These are phyloP conservation scores for Mortierella polycephala DNA, from an alignment of 371 early-diverging fungal genomes.

Conservation along the genomic window DNA sequence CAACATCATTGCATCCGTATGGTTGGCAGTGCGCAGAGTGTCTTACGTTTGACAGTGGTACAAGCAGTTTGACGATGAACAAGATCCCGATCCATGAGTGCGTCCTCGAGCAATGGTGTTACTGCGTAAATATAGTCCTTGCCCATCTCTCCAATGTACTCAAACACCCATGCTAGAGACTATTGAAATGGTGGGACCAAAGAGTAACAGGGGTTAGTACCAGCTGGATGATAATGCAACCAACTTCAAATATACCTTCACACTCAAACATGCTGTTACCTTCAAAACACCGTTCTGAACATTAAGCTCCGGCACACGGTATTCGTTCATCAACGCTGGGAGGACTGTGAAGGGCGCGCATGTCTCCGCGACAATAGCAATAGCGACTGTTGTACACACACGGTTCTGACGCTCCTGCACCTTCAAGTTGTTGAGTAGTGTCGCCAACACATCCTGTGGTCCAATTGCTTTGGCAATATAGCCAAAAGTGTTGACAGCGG, in stretches of 20 bases:
- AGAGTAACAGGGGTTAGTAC: background rate
- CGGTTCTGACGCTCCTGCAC: slow-evolving; percentile 98
- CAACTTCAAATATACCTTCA: background rate
- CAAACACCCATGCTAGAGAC: slow-evolving; percentile 94
- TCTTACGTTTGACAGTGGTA: slow-evolving; percentile 82
- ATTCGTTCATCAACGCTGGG: slow-evolving; percentile 98
- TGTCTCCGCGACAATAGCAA: slow-evolving; percentile 93
- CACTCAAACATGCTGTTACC: slow-evolving; percentile 17
- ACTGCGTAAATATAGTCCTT: slow-evolving; percentile 97
- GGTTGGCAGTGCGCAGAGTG: background rate
- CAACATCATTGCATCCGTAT: too few species aligned
- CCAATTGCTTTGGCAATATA: slow-evolving; percentile 99
- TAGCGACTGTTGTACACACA: slow-evolving; percentile 98
- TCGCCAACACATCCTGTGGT: slow-evolving; percentile 98
- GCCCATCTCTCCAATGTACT: slow-evolving; percentile 97
- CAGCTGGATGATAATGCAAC: background rate
- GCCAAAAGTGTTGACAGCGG: slow-evolving; percentile 97
- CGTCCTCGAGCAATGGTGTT: slow-evolving; percentile 96
- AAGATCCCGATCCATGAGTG: slow-evolving; percentile 96
- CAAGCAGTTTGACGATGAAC: slow-evolving; percentile 98
- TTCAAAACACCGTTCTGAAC: slow-evolving; percentile 99
- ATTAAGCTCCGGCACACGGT: slow-evolving; percentile 97
- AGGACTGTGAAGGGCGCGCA: slow-evolving; percentile 98
- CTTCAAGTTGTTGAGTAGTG: slow-evolving; percentile 95
- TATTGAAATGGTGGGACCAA: background rate